Evolutionary conservation across 805 yeast species (phyloP).

Genomic region (Metschnikowia matae): DNA sequence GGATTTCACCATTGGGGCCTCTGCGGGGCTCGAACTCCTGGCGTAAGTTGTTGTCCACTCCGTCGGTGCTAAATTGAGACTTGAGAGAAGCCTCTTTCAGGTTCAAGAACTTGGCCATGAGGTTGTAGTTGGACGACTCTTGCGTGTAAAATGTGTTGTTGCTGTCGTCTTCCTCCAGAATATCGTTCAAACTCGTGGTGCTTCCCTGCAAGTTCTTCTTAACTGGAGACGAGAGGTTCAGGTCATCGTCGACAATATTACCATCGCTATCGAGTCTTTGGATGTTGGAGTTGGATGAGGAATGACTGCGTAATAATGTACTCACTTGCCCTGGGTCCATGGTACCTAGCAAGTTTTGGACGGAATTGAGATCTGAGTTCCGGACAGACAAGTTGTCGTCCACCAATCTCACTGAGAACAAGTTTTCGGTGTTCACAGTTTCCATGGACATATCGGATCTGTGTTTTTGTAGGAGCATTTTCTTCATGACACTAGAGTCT

Average conservation of each 20-base stretch:
- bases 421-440: conserved; percentile 81
- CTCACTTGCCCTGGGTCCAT: conserved; percentile 25
- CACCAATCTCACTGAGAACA: conserved; percentile 73
- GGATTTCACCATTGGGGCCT: conserved; percentile 24
- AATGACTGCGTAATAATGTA: conserved; percentile 17
- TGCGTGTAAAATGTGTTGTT: conserved; percentile 10
- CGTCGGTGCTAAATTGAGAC: conserved; percentile 4
- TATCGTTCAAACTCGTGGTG: conserved; percentile 10
- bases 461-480: conserved; percentile 14
- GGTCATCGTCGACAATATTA: conserved; percentile 28
- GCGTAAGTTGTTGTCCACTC: conserved; percentile 8
- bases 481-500: conserved; percentile 22
- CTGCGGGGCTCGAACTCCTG: conserved; percentile 31
- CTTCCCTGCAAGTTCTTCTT: conserved; percentile 14
- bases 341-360: conserved; percentile 20
- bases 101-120: conserved; percentile 15
- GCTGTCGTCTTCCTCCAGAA: conserved; percentile 14
- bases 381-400: conserved; percentile 44
- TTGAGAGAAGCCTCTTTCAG: conserved; percentile 6
- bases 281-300: conserved; percentile 37
- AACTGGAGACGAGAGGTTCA: background rate
- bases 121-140: conserved; percentile 16
- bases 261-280: conserved; percentile 46
- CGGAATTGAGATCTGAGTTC: conserved; percentile 18
- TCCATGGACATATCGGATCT: conserved; percentile 65